Conservation (phyloP, 2,329 filamentous ascomycete genomes). For the Cordyceps farinosa region DNA sequence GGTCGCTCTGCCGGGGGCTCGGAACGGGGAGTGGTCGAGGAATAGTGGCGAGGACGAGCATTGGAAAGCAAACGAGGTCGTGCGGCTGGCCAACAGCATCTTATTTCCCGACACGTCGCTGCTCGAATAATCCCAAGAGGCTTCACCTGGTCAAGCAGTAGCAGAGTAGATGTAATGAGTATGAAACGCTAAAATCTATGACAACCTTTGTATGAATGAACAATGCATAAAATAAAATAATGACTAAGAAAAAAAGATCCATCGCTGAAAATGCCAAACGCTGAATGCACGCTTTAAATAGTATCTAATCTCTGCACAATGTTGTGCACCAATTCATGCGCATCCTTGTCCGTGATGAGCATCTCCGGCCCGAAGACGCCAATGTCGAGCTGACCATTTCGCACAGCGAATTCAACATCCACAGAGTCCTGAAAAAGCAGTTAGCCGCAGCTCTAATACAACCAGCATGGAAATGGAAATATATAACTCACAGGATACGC, state of each 20-base stretch:
- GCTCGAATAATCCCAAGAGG: conserved; percentile 1
- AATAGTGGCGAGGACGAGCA: conserved; percentile 25
- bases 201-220: neutral
- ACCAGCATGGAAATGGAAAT: neutral
- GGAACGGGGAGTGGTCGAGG: neutral
- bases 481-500: conserved; percentile 29
- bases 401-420: conserved; percentile 39
- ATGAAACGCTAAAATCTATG: neutral
- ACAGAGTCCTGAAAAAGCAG: conserved; percentile 32
- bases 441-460: neutral
- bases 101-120: conserved; percentile 47
- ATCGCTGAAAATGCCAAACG: neutral
- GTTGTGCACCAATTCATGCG: conserved; percentile 25
- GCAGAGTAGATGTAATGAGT: neutral
- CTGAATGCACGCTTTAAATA: conserved; percentile 4
- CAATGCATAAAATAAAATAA: neutral
- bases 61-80: conserved; percentile 49
- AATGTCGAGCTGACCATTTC: conserved; percentile 32
- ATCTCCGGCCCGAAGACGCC: conserved; percentile 38
- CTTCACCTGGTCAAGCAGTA: no score
- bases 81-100: conserved; percentile 54
- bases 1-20: no score
- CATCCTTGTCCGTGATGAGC: conserved; percentile 27
- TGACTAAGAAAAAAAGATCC: neutral
- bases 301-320: conserved; percentile 25